Evolutionary conservation across 306 rosid species (phyloP), one percentile per base, ranked within the genome.

Genomic region (Astragalus membranaceus): DNA sequence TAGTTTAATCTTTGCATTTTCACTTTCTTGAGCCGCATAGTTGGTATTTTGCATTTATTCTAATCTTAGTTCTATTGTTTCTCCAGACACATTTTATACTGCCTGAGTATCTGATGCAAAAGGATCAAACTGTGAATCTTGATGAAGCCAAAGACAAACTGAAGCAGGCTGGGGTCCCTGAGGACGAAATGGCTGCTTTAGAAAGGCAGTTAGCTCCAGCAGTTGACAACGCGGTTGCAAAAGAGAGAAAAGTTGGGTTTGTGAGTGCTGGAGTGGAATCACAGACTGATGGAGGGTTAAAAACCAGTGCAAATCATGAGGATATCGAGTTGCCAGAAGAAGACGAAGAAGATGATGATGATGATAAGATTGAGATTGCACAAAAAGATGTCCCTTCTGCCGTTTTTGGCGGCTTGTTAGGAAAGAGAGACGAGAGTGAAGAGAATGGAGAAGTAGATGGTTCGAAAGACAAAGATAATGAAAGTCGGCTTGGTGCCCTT

Each of bases 181-280:
- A 94, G 75, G 98, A 94, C 6, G 97, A 90, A 77, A 94, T 94
- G 97, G 97, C 97, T 8, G 94, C 97, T 63, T 78, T 94, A 8
- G 97, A 88, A 72, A 87, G 93, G 78, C 98, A 92, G 81, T 80
- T 92, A 68, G 92, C 89, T 47, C 96, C 98, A 3, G 78, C 76
- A 10, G 68, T 33, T 29, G 80, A 61, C 5, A 80, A 79, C 43
- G 10, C 75, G 13, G 52, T 29, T 10, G 47, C 84, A 29, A 83
- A 81, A 29, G 89, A 86, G 10, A 70, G 78, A 29, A 94, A 80
- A 60, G 96, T 94, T 23, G 95, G 97, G 17, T 94, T 94, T 82
- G 97, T 94, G 36, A 91, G 99, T 75, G 97, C 86, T 6, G 99
- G 99, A 73, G 81, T 83, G 6, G 94, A 90, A 78, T 72, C 90